Evolutionary conservation across 345 rosid species (phyloP).

Genomic region (Geranium brycei): DNA sequence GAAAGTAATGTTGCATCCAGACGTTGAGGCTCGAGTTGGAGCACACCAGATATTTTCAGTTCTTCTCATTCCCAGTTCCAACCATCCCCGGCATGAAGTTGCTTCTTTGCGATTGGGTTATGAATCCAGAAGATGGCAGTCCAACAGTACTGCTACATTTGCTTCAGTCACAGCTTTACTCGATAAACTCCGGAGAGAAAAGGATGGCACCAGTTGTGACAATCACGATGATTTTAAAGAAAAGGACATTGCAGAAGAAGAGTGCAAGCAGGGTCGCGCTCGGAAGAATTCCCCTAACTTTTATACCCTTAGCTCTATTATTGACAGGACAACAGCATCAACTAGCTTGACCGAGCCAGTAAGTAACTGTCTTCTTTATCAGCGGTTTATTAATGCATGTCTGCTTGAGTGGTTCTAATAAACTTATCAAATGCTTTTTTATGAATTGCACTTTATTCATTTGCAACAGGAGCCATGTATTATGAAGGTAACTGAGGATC

Average conservation of each 20-base stretch:
- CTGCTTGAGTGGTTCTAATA: no score
- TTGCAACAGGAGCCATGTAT: conserved; percentile 50
- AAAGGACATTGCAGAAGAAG: conserved; percentile 27
- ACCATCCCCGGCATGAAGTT: conserved; percentile 33
- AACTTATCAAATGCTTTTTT: neutral
- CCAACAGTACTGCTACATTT: conserved; percentile 53
- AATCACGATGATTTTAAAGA: conserved; percentile 44
- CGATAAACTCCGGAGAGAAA: conserved; percentile 75
- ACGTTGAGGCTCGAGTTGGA: conserved; percentile 69
- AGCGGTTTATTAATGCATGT: neutral
- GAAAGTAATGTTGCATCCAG: conserved; percentile 79
- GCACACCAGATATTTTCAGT: conserved; percentile 76
- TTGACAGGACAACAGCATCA: conserved; percentile 43
- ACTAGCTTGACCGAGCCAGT: conserved; percentile 40
- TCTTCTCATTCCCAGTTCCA: conserved; percentile 60
- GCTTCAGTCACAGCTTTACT: conserved; percentile 63
- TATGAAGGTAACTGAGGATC: conserved; percentile 77
- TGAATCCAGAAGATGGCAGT: conserved; percentile 57
- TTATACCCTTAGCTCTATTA: conserved; percentile 53
- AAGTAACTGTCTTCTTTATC: conserved; percentile 8
- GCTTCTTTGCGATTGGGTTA: conserved; percentile 45
- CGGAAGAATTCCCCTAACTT: conserved; percentile 50
- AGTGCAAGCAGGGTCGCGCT: conserved; percentile 32
- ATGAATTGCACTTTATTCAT: neutral
- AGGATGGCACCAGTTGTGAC: conserved; percentile 39